Evolutionary conservation across 768 basidiomycete species (phyloP), one percentile per base, ranked within the genome.

Genomic region (Porpolomopsis calyptriformis): DNA sequence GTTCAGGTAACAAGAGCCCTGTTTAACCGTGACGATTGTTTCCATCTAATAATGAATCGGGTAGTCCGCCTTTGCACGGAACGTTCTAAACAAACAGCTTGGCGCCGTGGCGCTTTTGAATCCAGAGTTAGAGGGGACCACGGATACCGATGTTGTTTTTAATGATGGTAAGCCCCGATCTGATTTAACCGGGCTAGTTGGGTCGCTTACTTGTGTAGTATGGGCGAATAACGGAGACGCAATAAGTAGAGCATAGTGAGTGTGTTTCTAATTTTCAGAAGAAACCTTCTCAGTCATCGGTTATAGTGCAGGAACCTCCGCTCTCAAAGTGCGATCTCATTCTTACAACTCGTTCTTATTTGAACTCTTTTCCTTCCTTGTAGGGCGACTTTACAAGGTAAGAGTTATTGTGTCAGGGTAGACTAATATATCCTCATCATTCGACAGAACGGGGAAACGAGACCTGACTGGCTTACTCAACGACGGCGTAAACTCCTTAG

Each of bases 141-240:
- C 73, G 33, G 81, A 78, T 40, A 73, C 77, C 46, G 89, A 94
- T 54, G 53, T 76, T 14, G 74, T 78, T 14, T 88, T 93, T 59
- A 93, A 89, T 52, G 78, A 87, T 59, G 78, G 86, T 86, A 61
- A 53, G 60, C 20, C n/a, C n/a, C n/a, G n/a, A n/a, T n/a, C n/a
- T n/a, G n/a, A n/a, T n/a, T n/a, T n/a, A n/a, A n/a, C n/a, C n/a
- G n/a, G n/a, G n/a, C n/a, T n/a, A n/a, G n/a, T n/a, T n/a, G n/a
- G n/a, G n/a, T n/a, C n/a, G n/a, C n/a, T n/a, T n/a, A n/a, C n/a
- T n/a, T 39, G 40, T 41, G 16, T 45, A 87, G 87, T 90, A 14
- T 99, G 96, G 96, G 96, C 96, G 2, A 96, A 98, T 58, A 98
- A 98, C 53, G 96, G 96, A 0, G 96, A 99, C 59, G 85, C 89